Conservation (phyloP, 371 early-diverging fungal species). For the Apophysomyces elegans region DNA sequence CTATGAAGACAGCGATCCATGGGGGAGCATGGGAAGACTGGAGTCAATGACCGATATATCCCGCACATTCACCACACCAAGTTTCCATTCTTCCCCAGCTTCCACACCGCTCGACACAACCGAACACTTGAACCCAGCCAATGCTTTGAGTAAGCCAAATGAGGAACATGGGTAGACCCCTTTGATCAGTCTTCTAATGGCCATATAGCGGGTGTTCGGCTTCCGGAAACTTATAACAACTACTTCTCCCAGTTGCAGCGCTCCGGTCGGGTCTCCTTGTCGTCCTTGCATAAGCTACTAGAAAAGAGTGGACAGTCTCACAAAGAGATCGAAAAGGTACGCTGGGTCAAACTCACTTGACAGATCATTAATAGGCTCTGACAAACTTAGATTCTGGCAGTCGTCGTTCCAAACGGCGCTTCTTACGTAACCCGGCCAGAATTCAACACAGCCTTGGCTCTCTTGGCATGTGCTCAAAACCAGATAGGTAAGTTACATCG, state of each 20-base stretch:
- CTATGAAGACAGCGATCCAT: slow-evolving; percentile 2
- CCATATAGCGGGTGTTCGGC: slow-evolving; percentile 43
- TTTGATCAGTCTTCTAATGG: background rate
- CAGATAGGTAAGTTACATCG: slow-evolving; percentile 60
- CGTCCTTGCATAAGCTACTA: slow-evolving; percentile 34
- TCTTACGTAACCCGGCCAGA: slow-evolving; percentile 65
- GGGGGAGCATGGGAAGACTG: slow-evolving; percentile 2
- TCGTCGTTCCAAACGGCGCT: slow-evolving; percentile 52
- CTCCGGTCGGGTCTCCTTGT: slow-evolving; percentile 45
- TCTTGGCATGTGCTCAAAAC: slow-evolving; percentile 77
- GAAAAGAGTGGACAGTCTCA: slow-evolving; percentile 22
- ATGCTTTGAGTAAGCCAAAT: background rate
- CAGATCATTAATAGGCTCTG: background rate
- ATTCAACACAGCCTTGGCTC: slow-evolving; percentile 72
- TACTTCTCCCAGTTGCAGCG: slow-evolving; percentile 54
- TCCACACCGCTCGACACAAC: background rate
- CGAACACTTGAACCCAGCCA: slow-evolving; percentile 2
- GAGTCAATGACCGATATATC: slow-evolving; percentile 5
- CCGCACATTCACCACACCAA: background rate
- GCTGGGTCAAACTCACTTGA: background rate
- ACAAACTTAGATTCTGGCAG: slow-evolving; percentile 31
- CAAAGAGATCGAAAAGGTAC: slow-evolving; percentile 41
- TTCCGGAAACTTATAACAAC: slow-evolving; percentile 50
- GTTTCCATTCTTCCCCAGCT: background rate
- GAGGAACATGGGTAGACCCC: background rate